Base-by-base conservation (phyloP, 768 basidiomycete species). In the Leccinum fibrillosum region DNA sequence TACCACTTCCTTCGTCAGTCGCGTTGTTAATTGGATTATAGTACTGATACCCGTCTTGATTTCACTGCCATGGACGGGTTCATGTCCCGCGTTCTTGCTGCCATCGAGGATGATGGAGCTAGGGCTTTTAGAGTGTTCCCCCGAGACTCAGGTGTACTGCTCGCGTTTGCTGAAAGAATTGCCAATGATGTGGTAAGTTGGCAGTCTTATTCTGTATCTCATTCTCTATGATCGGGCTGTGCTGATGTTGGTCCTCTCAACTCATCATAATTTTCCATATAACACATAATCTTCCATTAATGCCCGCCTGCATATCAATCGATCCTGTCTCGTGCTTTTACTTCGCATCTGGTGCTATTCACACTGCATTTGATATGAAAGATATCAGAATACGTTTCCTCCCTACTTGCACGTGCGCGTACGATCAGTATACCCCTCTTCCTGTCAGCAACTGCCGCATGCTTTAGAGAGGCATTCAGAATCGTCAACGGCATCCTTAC, bases 21-120 rank as follows among this genome's bases (percentile, higher is more conserved):
- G 37, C 28, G 54, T 7, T 45, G 6, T 50, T 61, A 21, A 62
- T 25, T 34, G 17, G 28, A 5, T 1, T 32, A 15, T 64, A 87
- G 85, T 47, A 72, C 75, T 53, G 80, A 83, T n/a, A 76, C 79
- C 34, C 75, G 77, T 42, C 80, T 98, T 34, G 86, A 92, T 69
- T 98, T 99, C 69, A 88, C 87, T 25, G 83, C 96, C 2, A 98
- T 99, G 97, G 93, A 96, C 69, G 81, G 77, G 21, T 98, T 95
- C 74, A 94, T 98, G 77, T 76, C 76, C 1, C 79, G 80, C 45
- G 77, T 94, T 11, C 68, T 95, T 6, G 69, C 74, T 8, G 79
- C 89, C 4, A 79, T 98, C 19, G 69, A 75, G 3, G 84, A 88
- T 42, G 88, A 98, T 61, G 95, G 94, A 1, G 78, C 86, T 0